Evolutionary conservation across 768 basidiomycete species (phyloP), one percentile per base, ranked within the genome.

Genomic region (Boletus barrowsii): DNA sequence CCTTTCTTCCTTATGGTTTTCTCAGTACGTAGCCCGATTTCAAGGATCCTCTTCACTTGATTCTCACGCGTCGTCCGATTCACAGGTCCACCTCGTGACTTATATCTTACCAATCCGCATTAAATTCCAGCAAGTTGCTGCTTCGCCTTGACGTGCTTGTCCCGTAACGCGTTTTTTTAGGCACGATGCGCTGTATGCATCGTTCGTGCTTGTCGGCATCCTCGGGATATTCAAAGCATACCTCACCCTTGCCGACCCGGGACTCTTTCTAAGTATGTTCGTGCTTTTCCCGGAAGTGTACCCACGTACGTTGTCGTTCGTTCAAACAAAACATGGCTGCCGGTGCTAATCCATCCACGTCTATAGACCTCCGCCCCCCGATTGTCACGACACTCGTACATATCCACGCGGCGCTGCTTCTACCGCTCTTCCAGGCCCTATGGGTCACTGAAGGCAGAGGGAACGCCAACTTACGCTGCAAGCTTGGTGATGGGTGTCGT

Each of bases 401-500:
- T 59, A 73, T 90, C 5, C 93, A 97, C 63, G 85, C 95, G 3
- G 79, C 86, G 1, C 77, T 93, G 18, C 84, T 98, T 20, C 80
- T 98, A 54, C 96, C 96, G 0, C 78, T 97, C 30, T 95, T 98
- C 70, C 86, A 96, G 64, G 82, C 90, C 55, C 76, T 98, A 2
- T 99, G 97, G 96, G 80, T 98, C 7, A 78, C 76, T 10, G 88
- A 93, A 53, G 94, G 93, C 2, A 90, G 93, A 6, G 97, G 93
- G 3, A 98, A 99, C 64, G 94, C 96, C 43, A 98, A 98, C 69
- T 99, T 99, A 98, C 63, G 97, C 97, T 0, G 86, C 88, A 4
- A 98, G 94, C 3, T 77, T 98, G 56, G 96, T 99, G 15, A 93
- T 94, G 69, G 94, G 93, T 0, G 79, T 93, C 59, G 75, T 93